Evolutionary conservation across 345 rosid species (phyloP), one percentile per base, ranked within the genome.

Genomic region (Aurinia saxatilis): DNA sequence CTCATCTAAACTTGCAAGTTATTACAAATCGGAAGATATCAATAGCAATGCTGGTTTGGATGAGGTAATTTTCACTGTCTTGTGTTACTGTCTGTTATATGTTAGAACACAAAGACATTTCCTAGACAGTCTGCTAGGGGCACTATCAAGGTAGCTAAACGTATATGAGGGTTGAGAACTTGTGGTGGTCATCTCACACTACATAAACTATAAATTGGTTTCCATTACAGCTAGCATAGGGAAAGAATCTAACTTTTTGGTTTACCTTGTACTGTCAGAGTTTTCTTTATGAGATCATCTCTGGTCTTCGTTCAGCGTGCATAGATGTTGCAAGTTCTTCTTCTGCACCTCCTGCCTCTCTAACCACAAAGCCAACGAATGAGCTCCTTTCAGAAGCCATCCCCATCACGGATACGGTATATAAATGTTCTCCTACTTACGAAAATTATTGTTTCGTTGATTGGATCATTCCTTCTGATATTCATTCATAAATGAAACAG

Each of bases 301-400:
- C 88, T 14, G 83, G 97, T 68, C 86, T 84, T 53, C 88, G 81
- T 53, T 78, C 91, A 31, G 79, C 79, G 33, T 75, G 81, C 65
- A 66, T 71, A 8, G 84, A 85, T 72, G 79, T 78, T 49, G 91
- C 87, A 47, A 93, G 99, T 77, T 93, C 96, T 63, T 91, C 98
- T 73, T 84, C 86, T 68, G 72, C 85, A 61, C 84, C 80, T 55
- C 84, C 89, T 38, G 77, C 78, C 65, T 40, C 80, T 65, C 77
- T 82, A 57, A 65, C 72, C 10, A 55, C 77, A 14, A 87, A 80
- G 75, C 90, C 91, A 65, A 85, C 87, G 13, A 59, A 52, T 41
- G 84, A 81, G 66, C 88, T 87, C 65, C 80, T 92, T 45, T 75
- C 81, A 59, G 90, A 82, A 77, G 81, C 75, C 63, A 75, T 57